A percentile compares a stretch with the other conserved stretches of the same genome.
phyloP scores from a whole-genome alignment of 2,329 filamentous ascomycete genomes.

The Curvularia hawaiiensis region DNA sequence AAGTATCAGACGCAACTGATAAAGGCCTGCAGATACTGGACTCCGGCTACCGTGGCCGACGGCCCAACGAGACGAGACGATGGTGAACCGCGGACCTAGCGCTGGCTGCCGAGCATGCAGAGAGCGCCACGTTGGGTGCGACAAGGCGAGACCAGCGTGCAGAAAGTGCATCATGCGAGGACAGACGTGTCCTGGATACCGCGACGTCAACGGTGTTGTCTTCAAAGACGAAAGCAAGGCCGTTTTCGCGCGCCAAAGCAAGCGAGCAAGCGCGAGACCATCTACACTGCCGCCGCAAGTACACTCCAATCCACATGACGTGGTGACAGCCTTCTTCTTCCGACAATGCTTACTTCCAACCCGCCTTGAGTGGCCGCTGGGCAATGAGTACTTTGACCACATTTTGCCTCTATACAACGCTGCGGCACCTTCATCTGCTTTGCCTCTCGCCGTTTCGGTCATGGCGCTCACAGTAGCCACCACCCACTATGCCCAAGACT shows the following conservation, averaged over 20 bases:
- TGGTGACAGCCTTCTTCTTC: not conserved
- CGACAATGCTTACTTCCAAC: not conserved
- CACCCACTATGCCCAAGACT: not conserved
- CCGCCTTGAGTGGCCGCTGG: not conserved
- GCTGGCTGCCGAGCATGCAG: not conserved
- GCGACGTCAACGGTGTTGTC: not conserved
- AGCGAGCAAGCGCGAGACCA: not conserved
- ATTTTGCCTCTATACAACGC: not conserved
- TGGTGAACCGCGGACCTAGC: not conserved
- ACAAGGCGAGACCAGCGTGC: not conserved
- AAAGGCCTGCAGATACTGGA: not conserved
- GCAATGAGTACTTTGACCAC: not conserved
- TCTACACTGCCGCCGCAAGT: not conserved
- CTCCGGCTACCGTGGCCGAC: not conserved
- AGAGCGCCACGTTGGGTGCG: not conserved
- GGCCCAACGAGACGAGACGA: not conserved
- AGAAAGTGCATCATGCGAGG: not conserved
- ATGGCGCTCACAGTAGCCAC: not conserved
- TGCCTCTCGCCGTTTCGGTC: not conserved
- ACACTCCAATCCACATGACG: not conserved
- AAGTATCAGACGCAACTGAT: not conserved
- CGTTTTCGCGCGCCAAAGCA: not conserved
- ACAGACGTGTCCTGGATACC: not conserved
- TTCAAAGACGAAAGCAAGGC: not conserved
- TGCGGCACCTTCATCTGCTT: slow-evolving; percentile 1